phyloP scores from a whole-genome alignment of 768 basidiomycete species.

The Auricularia heimuer region DNA sequence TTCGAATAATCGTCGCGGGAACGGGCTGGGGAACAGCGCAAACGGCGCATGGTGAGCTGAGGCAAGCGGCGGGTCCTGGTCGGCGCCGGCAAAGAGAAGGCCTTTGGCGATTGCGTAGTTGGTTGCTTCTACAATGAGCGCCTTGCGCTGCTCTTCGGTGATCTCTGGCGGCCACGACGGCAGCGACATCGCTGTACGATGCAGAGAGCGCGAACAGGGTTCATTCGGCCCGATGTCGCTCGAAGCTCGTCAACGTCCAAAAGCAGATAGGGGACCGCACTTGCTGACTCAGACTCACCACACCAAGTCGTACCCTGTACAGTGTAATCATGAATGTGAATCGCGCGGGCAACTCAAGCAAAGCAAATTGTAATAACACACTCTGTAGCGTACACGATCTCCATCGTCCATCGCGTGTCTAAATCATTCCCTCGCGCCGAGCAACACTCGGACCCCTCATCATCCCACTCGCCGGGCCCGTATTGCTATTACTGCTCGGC shows the following conservation, averaged over 20 bases:
- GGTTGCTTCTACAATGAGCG: constrained; percentile 55
- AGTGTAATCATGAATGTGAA: too few species aligned
- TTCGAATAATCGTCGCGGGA: constrained; percentile 64
- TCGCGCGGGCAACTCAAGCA: too few species aligned
- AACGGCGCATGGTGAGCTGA: constrained; percentile 88
- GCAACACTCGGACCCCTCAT: neutral
- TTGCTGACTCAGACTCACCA: too few species aligned
- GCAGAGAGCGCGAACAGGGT: neutral
- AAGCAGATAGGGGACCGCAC: too few species aligned
- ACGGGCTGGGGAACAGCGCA: constrained; percentile 77
- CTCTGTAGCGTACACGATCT: too few species aligned
- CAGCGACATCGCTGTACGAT: neutral
- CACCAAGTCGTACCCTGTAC: too few species aligned
- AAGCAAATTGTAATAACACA: too few species aligned
- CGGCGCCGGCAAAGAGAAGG: constrained; percentile 46
- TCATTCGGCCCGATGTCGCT: neutral
- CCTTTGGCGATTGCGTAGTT: constrained; percentile 82
- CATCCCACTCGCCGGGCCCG: neutral
- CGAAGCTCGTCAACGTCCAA: too few species aligned
- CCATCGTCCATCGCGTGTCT: neutral
- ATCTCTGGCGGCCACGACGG: constrained; percentile 64
- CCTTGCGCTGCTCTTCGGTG: constrained; percentile 44
- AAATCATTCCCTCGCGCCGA: neutral
- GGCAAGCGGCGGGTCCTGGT: constrained; percentile 32
- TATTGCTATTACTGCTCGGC: neutral